Conservation (phyloP, 768 basidiomycete species). For the Pleurotus sapidus region DNA sequence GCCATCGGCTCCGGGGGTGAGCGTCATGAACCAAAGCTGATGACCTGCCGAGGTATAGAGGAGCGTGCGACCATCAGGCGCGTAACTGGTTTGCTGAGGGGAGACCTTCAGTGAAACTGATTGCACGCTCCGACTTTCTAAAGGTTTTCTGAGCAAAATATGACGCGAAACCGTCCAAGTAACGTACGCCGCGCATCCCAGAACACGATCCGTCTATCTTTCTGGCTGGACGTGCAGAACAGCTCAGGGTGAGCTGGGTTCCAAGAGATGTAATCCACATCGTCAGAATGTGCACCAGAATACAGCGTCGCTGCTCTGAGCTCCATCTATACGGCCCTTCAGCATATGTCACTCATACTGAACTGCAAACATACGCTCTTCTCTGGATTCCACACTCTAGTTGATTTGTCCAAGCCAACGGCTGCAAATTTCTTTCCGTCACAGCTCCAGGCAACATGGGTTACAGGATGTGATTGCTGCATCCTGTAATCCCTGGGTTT, state of each 20-base stretch:
- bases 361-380: constrained; percentile 54
- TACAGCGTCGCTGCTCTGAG: constrained; percentile 61
- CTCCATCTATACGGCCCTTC: constrained; percentile 54
- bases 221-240: constrained; percentile 77
- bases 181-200: constrained; percentile 82
- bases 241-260: constrained; percentile 83
- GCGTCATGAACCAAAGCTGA: constrained; percentile 59
- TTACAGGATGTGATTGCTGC: constrained; percentile 62
- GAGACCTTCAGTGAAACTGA: constrained; percentile 55
- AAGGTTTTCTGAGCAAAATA: background rate
- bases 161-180: background rate
- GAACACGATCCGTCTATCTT: constrained; percentile 71
- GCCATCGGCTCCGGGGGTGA: constrained; percentile 51
- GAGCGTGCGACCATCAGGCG: constrained; percentile 68
- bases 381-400: constrained; percentile 76
- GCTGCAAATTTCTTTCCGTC: constrained; percentile 79
- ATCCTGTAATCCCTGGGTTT: constrained; percentile 74
- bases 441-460: constrained; percentile 80
- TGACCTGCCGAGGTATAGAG: constrained; percentile 61
- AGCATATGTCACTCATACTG: background rate
- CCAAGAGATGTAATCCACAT: constrained; percentile 83
- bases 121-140: constrained; percentile 72
- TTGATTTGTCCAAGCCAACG: constrained; percentile 79
- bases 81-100: constrained; percentile 65
- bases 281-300: constrained; percentile 71